These are phyloP conservation scores for Globisporangium takayamanum DNA, from an alignment of 352 stramenopile species.

Conservation along the genomic window DNA sequence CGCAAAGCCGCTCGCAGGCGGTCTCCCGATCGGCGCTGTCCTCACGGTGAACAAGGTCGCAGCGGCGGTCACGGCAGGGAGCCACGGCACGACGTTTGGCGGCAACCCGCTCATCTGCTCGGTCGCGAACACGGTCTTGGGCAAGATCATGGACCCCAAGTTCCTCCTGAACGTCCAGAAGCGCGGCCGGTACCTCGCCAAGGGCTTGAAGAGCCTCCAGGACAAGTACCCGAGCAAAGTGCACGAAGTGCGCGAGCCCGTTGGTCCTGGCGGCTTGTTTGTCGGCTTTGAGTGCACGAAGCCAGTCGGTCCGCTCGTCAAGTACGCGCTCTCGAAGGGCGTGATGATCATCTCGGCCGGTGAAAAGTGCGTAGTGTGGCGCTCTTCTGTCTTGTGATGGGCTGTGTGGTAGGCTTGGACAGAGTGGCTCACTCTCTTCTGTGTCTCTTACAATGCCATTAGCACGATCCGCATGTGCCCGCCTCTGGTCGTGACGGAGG, in stretches of 20 bases:
- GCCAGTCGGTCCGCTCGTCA: conserved; percentile 49
- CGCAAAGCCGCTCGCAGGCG: conserved; percentile 95
- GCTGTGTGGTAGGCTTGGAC: too few species aligned
- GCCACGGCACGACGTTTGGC: conserved; percentile 96
- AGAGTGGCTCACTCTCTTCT: too few species aligned
- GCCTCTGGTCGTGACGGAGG: conserved; percentile 72
- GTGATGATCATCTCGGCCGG: conserved; percentile 80
- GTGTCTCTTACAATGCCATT: neutral
- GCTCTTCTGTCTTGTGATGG: conserved; percentile 4
- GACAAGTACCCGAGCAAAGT: conserved; percentile 71
- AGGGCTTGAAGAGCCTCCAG: conserved; percentile 53
- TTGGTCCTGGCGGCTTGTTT: conserved; percentile 72
- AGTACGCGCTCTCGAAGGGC: conserved; percentile 67
- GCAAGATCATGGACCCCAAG: conserved; percentile 56
- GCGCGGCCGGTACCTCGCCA: conserved; percentile 49
- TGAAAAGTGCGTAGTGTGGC: conserved; percentile 50
- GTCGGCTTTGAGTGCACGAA: conserved; percentile 71
- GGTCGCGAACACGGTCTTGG: conserved; percentile 81
- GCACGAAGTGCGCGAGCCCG: conserved; percentile 53
- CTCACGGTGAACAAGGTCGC: conserved; percentile 89
- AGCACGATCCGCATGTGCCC: conserved; percentile 80
- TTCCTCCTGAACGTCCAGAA: conserved; percentile 76
- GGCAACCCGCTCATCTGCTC: conserved; percentile 95
- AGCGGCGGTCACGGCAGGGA: conserved; percentile 86
- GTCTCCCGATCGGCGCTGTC: conserved; percentile 95